Percentiles rank a stretch among this genome's conserved stretches.
Conservation (phyloP, 192 early-diverging fungal species). For the Coemansia sp. region DNA sequence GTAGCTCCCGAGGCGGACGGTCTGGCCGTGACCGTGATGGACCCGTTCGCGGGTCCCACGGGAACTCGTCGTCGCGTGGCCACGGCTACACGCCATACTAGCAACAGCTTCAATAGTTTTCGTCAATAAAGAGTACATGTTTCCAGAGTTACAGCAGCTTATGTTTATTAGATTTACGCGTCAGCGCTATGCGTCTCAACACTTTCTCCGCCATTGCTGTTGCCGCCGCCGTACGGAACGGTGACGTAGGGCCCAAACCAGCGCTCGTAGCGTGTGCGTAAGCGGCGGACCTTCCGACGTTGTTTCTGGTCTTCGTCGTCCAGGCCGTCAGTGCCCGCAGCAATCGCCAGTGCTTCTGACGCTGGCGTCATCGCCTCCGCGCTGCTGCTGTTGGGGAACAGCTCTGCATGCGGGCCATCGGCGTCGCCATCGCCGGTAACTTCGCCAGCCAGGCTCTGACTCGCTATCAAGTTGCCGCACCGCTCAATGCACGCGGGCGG, state of each 20-base stretch:
- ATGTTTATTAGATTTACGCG: background rate
- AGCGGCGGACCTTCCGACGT: constrained; percentile 39
- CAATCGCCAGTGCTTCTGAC: background rate
- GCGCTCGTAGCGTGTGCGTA: constrained; percentile 50
- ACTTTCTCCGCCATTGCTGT: background rate
- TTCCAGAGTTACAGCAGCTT: background rate
- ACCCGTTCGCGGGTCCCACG: constrained; percentile 30
- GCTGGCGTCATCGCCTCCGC: background rate
- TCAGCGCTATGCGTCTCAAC: constrained; percentile 9
- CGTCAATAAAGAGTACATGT: background rate
- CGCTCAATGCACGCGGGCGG: constrained; percentile 62
- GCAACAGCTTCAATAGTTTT: background rate
- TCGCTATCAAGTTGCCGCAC: constrained; percentile 56
- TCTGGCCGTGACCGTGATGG: constrained; percentile 43
- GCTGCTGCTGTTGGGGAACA: constrained; percentile 2
- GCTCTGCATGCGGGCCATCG: constrained; percentile 14
- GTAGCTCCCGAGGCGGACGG: constrained; percentile 18
- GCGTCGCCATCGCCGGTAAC: constrained; percentile 10
- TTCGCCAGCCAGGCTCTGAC: constrained; percentile 47
- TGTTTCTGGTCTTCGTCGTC: constrained; percentile 36
- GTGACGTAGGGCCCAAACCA: constrained; percentile 52
- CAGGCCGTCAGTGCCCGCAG: constrained; percentile 4
- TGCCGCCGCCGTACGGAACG: constrained; percentile 30
- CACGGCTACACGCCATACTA: constrained; percentile 47
- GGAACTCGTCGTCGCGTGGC: constrained; percentile 27